phyloP scores from a whole-genome alignment of 2,329 filamentous ascomycete species.

The Xenoacremonium recifei region DNA sequence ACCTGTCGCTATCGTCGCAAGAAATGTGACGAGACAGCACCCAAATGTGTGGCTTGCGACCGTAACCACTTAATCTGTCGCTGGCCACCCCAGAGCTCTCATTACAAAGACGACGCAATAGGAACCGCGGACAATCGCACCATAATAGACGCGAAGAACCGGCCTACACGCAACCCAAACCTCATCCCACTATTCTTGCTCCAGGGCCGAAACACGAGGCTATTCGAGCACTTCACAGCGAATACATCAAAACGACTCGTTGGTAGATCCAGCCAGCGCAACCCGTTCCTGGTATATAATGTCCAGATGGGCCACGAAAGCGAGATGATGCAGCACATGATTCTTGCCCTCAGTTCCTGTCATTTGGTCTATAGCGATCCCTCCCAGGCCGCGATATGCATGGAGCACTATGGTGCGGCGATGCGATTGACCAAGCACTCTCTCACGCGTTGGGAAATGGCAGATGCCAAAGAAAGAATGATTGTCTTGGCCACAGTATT shows the following conservation, averaged over 20 bases:
- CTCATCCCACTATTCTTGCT: conserved; percentile 1
- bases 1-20: conserved; percentile 5
- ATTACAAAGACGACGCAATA: background rate
- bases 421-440: conserved; percentile 1
- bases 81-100: background rate
- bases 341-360: conserved; percentile 5
- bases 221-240: conserved; percentile 1
- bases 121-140: background rate
- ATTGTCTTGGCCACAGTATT: conserved; percentile 2
- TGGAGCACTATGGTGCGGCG: conserved; percentile 3
- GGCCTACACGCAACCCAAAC: background rate
- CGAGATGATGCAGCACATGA: conserved; percentile 3
- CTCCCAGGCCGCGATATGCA: background rate
- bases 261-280: conserved; percentile 2
- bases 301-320: conserved; percentile 1
- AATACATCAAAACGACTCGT: conserved; percentile 2
- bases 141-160: background rate
- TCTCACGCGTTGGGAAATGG: conserved; percentile 3
- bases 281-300: conserved; percentile 5
- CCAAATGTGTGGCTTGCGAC: conserved; percentile 1
- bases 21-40: conserved; percentile 5
- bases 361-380: conserved; percentile 3
- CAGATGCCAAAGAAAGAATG: background rate
- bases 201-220: background rate
- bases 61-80: conserved; percentile 3